Evolutionary conservation across 331 rosid species (phyloP).

Genomic region (Malus hybrid): DNA sequence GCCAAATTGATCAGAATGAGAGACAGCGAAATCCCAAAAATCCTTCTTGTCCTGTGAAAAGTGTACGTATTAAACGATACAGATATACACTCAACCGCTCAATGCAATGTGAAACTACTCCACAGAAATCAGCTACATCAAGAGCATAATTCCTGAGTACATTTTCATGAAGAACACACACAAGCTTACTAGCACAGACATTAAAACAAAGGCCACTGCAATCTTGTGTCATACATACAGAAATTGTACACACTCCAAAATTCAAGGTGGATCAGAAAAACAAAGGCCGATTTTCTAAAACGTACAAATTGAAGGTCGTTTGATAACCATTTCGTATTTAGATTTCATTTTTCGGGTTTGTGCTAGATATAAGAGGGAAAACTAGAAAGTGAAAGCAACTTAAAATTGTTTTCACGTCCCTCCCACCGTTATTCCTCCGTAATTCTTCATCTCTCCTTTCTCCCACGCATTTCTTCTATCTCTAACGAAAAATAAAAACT

Average conservation of each 20-base stretch:
- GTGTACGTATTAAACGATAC: neutral
- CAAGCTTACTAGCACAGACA: neutral
- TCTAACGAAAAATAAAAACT: too few relatives aligned
- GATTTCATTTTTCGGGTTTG: too few relatives aligned
- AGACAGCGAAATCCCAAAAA: conserved; percentile 73
- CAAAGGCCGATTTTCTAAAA: neutral
- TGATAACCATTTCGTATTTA: too few relatives aligned
- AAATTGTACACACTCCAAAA: neutral
- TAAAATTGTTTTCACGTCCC: too few relatives aligned
- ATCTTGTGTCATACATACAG: neutral
- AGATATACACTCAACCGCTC: neutral
- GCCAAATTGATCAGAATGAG: conserved; percentile 87
- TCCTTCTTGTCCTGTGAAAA: conserved; percentile 39
- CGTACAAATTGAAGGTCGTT: too few relatives aligned
- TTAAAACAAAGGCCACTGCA: neutral
- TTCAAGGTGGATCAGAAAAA: neutral
- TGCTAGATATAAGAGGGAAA: too few relatives aligned
- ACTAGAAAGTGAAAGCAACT: too few relatives aligned
- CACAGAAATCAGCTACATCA: neutral
- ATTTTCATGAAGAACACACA: neutral
- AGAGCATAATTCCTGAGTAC: neutral
- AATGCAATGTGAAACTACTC: conserved; percentile 8
- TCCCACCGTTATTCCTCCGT: too few relatives aligned
- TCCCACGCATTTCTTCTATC: too few relatives aligned
- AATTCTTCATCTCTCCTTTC: too few relatives aligned